These are phyloP conservation scores for Mortierella sp. DNA, from an alignment of 371 early-diverging fungal species.

Conservation along the genomic window DNA sequence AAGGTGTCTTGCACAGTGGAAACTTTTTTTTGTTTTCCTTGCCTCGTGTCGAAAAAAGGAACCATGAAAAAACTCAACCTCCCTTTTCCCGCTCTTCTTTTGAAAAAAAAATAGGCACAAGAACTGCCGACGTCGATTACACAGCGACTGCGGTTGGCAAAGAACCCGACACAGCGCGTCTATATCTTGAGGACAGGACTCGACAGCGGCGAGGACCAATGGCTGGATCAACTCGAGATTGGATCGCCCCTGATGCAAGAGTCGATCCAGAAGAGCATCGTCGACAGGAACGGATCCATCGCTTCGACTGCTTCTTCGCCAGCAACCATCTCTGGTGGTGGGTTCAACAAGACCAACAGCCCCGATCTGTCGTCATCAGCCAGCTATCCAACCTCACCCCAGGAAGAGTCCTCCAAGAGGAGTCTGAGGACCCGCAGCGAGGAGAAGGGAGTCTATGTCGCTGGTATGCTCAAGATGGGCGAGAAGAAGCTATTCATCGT, in stretches of 20 bases:
- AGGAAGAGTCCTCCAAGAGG: slow-evolving; percentile 21
- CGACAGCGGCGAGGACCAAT: slow-evolving; percentile 48
- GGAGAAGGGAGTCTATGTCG: slow-evolving; percentile 51
- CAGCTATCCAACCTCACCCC: not conserved
- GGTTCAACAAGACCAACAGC: not conserved
- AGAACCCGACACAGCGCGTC: slow-evolving; percentile 53
- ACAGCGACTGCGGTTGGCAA: slow-evolving; percentile 39
- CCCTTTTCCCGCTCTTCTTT: not conserved
- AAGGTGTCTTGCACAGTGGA: not conserved
- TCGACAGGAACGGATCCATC: slow-evolving; percentile 13
- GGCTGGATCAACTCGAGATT: slow-evolving; percentile 43
- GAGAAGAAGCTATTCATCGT: slow-evolving; percentile 55
- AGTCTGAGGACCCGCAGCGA: slow-evolving; percentile 24
- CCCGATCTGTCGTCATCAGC: not conserved
- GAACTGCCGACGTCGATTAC: slow-evolving; percentile 53
- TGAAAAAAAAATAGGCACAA: slow-evolving; percentile 27
- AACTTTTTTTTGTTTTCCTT: no score
- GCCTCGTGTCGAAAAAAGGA: not conserved
- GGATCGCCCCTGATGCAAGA: slow-evolving; percentile 39
- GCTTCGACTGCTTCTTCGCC: not conserved
- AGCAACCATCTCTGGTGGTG: not conserved
- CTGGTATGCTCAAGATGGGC: slow-evolving; percentile 58
- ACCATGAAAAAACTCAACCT: not conserved
- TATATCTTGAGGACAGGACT: slow-evolving; percentile 51
- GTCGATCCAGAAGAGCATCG: slow-evolving; percentile 30